A percentile compares a stretch with the other conserved stretches of the same genome.
These are phyloP conservation scores for Penicillium verhagenii DNA, from an alignment of 495 filamentous ascomycete genomes.

Conservation along the genomic window DNA sequence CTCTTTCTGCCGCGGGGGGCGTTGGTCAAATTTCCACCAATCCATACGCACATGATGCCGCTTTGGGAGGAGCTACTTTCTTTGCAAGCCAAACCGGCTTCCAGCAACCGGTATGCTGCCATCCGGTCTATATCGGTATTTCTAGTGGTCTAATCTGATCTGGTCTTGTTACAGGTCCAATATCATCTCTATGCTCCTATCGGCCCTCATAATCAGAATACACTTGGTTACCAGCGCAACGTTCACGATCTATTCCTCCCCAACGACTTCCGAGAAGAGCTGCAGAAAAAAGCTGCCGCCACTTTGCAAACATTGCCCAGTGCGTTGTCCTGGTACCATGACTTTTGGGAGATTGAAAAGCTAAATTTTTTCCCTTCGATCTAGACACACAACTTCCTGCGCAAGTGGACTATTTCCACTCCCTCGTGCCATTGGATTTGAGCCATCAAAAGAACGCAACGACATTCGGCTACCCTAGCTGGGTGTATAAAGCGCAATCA, in stretches of 20 bases:
- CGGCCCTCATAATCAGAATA: conserved; percentile 75
- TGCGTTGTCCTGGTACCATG: conserved; percentile 36
- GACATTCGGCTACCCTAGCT: conserved; percentile 81
- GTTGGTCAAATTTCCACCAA: conserved; percentile 55
- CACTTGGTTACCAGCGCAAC: conserved; percentile 76
- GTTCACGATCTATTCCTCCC: conserved; percentile 90
- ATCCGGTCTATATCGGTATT: background rate
- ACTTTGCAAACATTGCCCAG: conserved; percentile 81
- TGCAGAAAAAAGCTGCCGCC: conserved; percentile 86
- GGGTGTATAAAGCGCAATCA: conserved; percentile 94
- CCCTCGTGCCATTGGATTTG: conserved; percentile 85
- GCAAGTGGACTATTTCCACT: conserved; percentile 81
- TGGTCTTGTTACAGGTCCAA: conserved; percentile 55
- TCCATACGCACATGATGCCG: conserved; percentile 64
- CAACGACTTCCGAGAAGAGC: conserved; percentile 76
- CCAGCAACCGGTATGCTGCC: conserved; percentile 65
- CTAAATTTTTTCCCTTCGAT: background rate
- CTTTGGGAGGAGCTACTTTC: conserved; percentile 53
- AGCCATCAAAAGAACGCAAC: conserved; percentile 71
- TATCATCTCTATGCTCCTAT: conserved; percentile 92
- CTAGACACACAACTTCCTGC: conserved; percentile 69
- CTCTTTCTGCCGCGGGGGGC: conserved; percentile 50
- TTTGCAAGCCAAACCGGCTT: conserved; percentile 53
- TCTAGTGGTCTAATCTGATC: conserved; percentile 5
- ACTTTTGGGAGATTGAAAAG: too few species aligned